Evolutionary conservation across 495 filamentous ascomycete genomes (phyloP), one percentile per base, ranked within the genome.

Genomic region (Bryoglossum gracile): DNA sequence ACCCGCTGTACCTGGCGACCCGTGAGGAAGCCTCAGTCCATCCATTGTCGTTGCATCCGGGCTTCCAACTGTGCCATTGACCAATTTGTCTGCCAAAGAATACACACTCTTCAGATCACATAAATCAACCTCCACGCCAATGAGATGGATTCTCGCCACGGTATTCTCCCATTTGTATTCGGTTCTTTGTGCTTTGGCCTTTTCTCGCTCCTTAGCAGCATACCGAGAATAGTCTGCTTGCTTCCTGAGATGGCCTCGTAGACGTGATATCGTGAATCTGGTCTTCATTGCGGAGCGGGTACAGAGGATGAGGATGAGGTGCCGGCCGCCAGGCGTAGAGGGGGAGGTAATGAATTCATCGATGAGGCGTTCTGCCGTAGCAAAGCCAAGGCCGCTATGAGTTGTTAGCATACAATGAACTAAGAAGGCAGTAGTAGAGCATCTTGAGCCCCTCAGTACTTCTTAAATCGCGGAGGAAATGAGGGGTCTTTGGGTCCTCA

Each of bases 351-450:
- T 76, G 75, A 95, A 97, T 61, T 95, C 89, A 69, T 94, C 83
- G 51, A 91, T 89, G 14, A 97, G 75, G 49, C 94, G 89, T 51
- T 81, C 77, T 58, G 87, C 87, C 47, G 86, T 92, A 41, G 84
- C 81, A 56, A 88, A 87, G 32, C 92, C 92, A 48, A 98, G 82
- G 39, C 92, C 92, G 65, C 94, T 96, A 64, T 43, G 6, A 32
- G 54, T 30, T 48, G 39, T 62, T 56, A 51, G 62, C 36, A 59
- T 48, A 57, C 23, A 33, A 23, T 24, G 26, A 30, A 30, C 13
- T 13, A 30, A 30, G n/a, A n/a, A n/a, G n/a, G n/a, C n/a, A n/a
- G n/a, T n/a, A n/a, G n/a, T n/a, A n/a, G n/a, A n/a, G n/a, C 26
- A 30, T 30, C 26, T 13, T 30, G 13, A 6, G 26, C 26, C 26